phyloP scores from a whole-genome alignment of 768 basidiomycete genomes.

The Termitomyces sp. region DNA sequence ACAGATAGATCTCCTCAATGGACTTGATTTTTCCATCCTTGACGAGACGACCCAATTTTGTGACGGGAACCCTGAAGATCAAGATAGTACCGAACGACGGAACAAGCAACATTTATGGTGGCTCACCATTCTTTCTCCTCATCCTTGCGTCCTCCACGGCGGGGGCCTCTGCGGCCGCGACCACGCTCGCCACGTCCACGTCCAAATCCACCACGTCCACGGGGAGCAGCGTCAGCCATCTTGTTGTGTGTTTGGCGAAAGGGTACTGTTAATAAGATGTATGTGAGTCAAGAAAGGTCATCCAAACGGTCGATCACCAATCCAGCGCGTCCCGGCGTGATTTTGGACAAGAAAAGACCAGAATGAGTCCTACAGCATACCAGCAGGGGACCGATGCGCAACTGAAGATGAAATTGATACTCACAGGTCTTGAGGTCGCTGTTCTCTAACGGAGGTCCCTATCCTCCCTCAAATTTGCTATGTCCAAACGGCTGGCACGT shows the following conservation, averaged over 20 bases:
- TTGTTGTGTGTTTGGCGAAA: constrained; percentile 26
- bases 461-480: constrained; percentile 13
- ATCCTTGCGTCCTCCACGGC: constrained; percentile 97
- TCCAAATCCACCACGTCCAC: constrained; percentile 72
- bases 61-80: constrained; percentile 84
- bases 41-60: constrained; percentile 97
- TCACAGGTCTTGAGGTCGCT: constrained; percentile 35
- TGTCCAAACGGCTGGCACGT: constrained; percentile 7
- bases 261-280: constrained; percentile 9
- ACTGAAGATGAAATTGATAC: constrained; percentile 17
- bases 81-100: constrained; percentile 3
- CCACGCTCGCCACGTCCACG: constrained; percentile 92
- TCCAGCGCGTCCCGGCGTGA: constrained; percentile 37
- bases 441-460: constrained; percentile 28
- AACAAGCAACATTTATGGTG: constrained; percentile 16
- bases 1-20: constrained; percentile 99
- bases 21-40: constrained; percentile 99
- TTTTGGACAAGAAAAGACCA: constrained; percentile 7
- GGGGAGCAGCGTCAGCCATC: constrained; percentile 77
- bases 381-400: not conserved
- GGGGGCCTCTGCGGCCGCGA: constrained; percentile 82
- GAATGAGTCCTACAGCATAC: not conserved
- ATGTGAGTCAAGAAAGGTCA: constrained; percentile 33
- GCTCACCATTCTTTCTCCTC: constrained; percentile 98
- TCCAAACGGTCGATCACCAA: constrained; percentile 33